phyloP scores from a whole-genome alignment of 1,139 yeast species.

The Taphrina wiesneri region DNA sequence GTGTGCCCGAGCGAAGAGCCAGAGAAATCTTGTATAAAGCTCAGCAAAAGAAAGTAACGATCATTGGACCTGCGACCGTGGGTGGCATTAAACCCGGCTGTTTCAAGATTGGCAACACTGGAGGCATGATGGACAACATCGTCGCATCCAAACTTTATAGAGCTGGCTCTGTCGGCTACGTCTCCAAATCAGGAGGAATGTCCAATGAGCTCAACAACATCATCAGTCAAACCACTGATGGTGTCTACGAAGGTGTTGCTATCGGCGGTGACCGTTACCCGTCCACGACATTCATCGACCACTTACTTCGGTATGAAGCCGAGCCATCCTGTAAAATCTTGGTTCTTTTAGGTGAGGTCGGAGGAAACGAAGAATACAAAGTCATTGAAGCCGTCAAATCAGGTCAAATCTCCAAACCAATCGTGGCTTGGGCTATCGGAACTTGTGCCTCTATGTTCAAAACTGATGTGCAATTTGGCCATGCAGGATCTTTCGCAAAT shows the following conservation, averaged over 20 bases:
- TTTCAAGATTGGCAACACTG: slow-evolving; percentile 55
- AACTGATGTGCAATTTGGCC: slow-evolving; percentile 55
- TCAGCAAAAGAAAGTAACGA: slow-evolving; percentile 51
- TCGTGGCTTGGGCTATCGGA: slow-evolving; percentile 55
- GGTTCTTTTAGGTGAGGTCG: slow-evolving; percentile 53
- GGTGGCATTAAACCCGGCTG: slow-evolving; percentile 56
- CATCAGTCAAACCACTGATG: slow-evolving; percentile 51
- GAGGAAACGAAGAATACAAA: slow-evolving; percentile 55
- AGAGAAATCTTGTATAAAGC: slow-evolving; percentile 53
- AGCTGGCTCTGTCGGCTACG: slow-evolving; percentile 54
- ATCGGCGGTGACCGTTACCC: slow-evolving; percentile 55
- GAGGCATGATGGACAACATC: slow-evolving; percentile 56
- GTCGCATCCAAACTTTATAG: slow-evolving; percentile 54
- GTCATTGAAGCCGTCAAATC: slow-evolving; percentile 53
- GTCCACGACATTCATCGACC: slow-evolving; percentile 55
- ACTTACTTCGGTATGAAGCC: slow-evolving; percentile 51
- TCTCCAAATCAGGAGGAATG: slow-evolving; percentile 55
- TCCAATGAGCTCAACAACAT: slow-evolving; percentile 54
- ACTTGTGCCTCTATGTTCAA: slow-evolving; percentile 54
- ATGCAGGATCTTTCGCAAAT: slow-evolving; percentile 55
- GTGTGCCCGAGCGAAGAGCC: slow-evolving; percentile 55
- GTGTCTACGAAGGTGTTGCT: slow-evolving; percentile 54
- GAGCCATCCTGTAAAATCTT: slow-evolving; percentile 53
- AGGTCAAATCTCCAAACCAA: slow-evolving; percentile 52
- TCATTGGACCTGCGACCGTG: slow-evolving; percentile 55